Conservation (phyloP, 1,284 basidiomycete genomes). For the Ceratobasidium theobromae region DNA sequence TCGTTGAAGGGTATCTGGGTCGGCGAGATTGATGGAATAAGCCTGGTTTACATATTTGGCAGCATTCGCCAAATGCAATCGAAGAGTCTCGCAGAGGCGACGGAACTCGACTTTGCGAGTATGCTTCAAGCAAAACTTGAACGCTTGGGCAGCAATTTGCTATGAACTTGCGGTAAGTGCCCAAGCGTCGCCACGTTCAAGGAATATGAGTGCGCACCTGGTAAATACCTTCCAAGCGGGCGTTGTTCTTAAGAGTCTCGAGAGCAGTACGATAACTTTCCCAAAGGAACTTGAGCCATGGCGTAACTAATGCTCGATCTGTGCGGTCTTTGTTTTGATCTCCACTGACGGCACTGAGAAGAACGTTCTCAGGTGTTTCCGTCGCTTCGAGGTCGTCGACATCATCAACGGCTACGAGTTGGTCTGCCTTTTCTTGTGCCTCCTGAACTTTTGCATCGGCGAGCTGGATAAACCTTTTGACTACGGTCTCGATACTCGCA, state of each 20-base stretch:
- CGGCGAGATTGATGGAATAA: slow-evolving; percentile 96
- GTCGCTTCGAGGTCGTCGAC: slow-evolving; percentile 89
- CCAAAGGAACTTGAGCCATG: slow-evolving; percentile 98
- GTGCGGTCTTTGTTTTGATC: slow-evolving; percentile 95
- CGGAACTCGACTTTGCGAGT: slow-evolving; percentile 97
- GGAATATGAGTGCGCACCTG: slow-evolving; percentile 60
- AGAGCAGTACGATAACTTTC: slow-evolving; percentile 96
- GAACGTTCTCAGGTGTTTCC: slow-evolving; percentile 89
- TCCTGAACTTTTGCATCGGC: slow-evolving; percentile 86
- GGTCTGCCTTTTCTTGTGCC: slow-evolving; percentile 83
- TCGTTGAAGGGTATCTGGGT: slow-evolving; percentile 94
- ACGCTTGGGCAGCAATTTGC: slow-evolving; percentile 96
- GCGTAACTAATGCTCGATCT: slow-evolving; percentile 92
- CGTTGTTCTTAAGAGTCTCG: slow-evolving; percentile 97
- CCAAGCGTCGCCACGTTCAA: slow-evolving; percentile 31
- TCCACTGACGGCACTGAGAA: slow-evolving; percentile 84
- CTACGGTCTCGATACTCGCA: slow-evolving; percentile 88
- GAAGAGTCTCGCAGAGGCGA: slow-evolving; percentile 93
- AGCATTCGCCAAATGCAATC: slow-evolving; percentile 92
- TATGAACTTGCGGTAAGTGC: slow-evolving; percentile 42
- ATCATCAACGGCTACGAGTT: slow-evolving; percentile 59
- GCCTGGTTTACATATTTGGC: slow-evolving; percentile 95
- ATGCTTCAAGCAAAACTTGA: slow-evolving; percentile 94
- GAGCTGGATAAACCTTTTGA: slow-evolving; percentile 85
- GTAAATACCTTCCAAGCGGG: slow-evolving; percentile 90